Evolutionary conservation across 495 filamentous ascomycete species (phyloP).

Genomic region (Usnea hakonensis): DNA sequence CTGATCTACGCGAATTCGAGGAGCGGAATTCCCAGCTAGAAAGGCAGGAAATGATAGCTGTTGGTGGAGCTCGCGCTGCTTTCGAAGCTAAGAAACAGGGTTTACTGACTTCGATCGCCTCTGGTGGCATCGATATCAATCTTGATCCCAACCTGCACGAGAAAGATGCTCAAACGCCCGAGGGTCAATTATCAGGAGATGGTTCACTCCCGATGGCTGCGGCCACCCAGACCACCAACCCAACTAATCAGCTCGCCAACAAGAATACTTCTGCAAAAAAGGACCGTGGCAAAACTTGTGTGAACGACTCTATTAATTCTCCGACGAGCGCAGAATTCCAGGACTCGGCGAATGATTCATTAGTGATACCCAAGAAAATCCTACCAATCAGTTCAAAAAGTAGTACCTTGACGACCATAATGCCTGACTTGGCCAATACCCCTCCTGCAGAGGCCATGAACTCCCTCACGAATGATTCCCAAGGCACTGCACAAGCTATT

Average conservation of each 20-base stretch:
- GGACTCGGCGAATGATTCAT: not conserved
- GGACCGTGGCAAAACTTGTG: not conserved
- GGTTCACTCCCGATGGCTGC: not conserved
- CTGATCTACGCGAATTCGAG: constrained; percentile 38
- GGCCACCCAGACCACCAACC: not conserved
- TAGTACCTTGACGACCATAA: not conserved
- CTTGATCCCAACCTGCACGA: not conserved
- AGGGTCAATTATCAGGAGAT: not conserved
- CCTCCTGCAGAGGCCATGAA: not conserved
- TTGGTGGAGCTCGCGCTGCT: constrained; percentile 23
- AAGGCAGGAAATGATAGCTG: constrained; percentile 21
- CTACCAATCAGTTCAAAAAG: not conserved
- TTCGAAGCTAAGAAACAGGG: constrained; percentile 46
- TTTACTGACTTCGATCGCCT: constrained; percentile 43
- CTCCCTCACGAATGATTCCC: not conserved
- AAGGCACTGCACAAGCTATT: not conserved
- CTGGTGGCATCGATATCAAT: constrained; percentile 34
- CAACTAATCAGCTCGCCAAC: not conserved
- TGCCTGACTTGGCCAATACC: not conserved
- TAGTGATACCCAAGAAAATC: not conserved
- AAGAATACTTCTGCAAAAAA: not conserved
- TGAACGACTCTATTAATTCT: not conserved
- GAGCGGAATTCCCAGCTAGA: constrained; percentile 15
- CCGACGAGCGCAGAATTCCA: not conserved
- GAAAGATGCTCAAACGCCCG: not conserved